Base-by-base conservation (phyloP, 2,329 filamentous ascomycete genomes). In the Penicillium sp. region DNA sequence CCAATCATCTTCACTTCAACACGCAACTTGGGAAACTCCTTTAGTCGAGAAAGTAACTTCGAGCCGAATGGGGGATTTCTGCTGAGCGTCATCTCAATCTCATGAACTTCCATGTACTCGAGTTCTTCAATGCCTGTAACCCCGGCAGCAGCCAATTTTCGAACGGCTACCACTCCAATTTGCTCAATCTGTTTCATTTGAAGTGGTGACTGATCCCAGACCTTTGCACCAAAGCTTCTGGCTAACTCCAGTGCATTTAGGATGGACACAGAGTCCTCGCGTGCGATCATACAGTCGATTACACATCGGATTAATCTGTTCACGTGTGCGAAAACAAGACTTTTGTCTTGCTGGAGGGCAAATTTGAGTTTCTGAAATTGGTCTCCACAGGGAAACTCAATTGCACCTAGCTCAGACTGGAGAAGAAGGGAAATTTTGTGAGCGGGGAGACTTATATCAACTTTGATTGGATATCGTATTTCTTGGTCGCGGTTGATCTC, bases 41-140 rank as follows among this genome's bases (percentile, higher is more conserved):
- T 82, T 9, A 94, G 73, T 20, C 79, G 78, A 12, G 85, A 83
- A 14, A 89, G 75, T 41, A 95, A 69, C 41, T 87, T 87, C 43
- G 83, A 81, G 0, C 93, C 94, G 67, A 89, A 96, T 0, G 93
- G 91, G 0, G 92, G 90, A 61, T 96, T 91, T 51, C 88, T 87
- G 59, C 86, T 88, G 45, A 96, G 72, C 23, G 91, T 75, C 46
- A 85, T 82, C 65, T 97, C 93, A 49, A 99, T 90, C 25, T 85
- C 82, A 51, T 86, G 82, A 25, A 87, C 79, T 33, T 93, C 87
- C 14, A 85, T 80, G 6, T 72, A 74, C 15, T 87, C 84, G 12
- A 99, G 77, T n/a, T 84, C 82, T 41, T 88, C 83, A 6, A 97
- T 85, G 5, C 79, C 89, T 26, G 78, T 84, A 51, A 97, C 83